Base-by-base conservation (phyloP, 2,329 filamentous ascomycete species). In the Microdochium paspali region DNA sequence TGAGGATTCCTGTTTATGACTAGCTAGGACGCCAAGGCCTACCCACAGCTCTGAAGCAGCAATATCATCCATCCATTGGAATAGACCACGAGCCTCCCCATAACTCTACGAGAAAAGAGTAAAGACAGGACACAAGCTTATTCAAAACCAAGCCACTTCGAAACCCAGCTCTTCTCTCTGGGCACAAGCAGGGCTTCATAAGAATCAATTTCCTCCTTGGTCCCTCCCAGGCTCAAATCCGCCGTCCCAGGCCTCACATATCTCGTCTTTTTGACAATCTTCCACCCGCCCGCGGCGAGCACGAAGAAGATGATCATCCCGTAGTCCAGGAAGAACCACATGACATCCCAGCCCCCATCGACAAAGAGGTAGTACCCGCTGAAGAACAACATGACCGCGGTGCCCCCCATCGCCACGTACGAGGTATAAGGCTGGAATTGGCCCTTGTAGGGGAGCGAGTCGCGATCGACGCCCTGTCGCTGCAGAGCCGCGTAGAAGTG, bases 381-480 rank as follows among this genome's bases (percentile, higher is more conserved):
- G 2, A 49, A 39, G 23, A 51, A 30, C 2, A 47, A 24, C 44
- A 53, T 49, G 39, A 51, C 30, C 28, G 42, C 21, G 13, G 50
- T 53, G 9, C 48, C 45, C 9, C 32, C 44, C 44, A 54, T 48
- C 21, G 44, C 47, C 24, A 49, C 4, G n/a, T 45, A 51, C 7
- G 30, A 44, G 10, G 46, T 45, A 45, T 50, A 53, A 9, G 51
- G 51, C 47, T 53, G 51, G n/a, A 48, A 47, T 2, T 44, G 44
- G 1, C 47, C 51, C 28, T 50, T 44, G 21, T 51, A 50, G 13
- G 54, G 49, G 28, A 57, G 54, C 1, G 53, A 52, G 24, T 58
- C 52, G 12, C 62, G 47, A 31, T 55, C 52, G 10, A 61, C 47
- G 31, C 46, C 56, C 44, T 63, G 60, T 45, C 54, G 54, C 18